phyloP scores from a whole-genome alignment of 495 filamentous ascomycete genomes.

The Lophiotrema nucula region DNA sequence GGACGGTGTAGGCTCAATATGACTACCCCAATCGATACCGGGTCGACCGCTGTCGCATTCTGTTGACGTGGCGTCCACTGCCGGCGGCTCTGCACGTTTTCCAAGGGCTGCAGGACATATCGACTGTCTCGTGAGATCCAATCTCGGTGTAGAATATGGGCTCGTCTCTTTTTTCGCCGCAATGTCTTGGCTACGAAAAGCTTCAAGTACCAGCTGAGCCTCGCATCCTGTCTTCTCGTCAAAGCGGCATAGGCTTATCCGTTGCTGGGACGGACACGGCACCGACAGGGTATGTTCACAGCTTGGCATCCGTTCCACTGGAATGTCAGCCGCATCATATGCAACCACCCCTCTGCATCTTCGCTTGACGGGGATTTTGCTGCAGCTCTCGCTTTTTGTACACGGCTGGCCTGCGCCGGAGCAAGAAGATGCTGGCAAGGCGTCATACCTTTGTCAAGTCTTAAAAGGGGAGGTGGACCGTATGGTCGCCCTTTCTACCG shows the following conservation, averaged over 20 bases:
- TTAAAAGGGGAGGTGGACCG: no score
- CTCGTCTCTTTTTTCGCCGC: slow-evolving; percentile 2
- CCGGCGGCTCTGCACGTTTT: slow-evolving; percentile 7
- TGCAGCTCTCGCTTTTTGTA: no score
- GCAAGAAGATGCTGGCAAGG: no score
- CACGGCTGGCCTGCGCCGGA: no score
- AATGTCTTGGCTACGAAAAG: slow-evolving; percentile 3
- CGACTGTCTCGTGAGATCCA: neutral
- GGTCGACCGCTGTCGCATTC: neutral
- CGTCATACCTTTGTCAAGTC: no score
- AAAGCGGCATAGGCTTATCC: slow-evolving; percentile 7
- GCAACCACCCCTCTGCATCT: no score
- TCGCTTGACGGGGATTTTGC: no score
- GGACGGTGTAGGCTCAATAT: neutral
- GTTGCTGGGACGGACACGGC: slow-evolving; percentile 17
- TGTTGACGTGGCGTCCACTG: slow-evolving; percentile 20
- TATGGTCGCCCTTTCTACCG: no score
- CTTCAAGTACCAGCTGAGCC: neutral
- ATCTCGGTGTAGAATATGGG: slow-evolving; percentile 6
- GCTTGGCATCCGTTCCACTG: slow-evolving; percentile 14
- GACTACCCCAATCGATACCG: slow-evolving; percentile 9
- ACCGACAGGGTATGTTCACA: slow-evolving; percentile 9
- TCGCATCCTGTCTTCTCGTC: neutral
- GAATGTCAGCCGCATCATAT: slow-evolving; percentile 17
- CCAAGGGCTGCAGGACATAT: neutral